Evolutionary conservation across 768 basidiomycete species (phyloP).

Genomic region (Hygrophoropsis aurantiaca): DNA sequence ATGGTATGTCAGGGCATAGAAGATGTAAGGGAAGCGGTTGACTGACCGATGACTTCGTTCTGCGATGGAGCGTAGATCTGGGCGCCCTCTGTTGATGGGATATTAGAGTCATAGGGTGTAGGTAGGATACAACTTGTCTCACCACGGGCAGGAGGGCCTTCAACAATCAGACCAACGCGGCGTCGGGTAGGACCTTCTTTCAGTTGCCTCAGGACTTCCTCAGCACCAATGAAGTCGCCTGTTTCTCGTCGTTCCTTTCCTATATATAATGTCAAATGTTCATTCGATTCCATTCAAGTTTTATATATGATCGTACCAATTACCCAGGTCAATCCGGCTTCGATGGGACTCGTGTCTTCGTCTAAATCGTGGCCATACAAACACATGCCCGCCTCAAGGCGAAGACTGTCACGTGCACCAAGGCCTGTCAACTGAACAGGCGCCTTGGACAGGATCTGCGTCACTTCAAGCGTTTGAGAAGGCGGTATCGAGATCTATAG

Average conservation of each 20-base stretch:
- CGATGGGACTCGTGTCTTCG: conserved; percentile 82
- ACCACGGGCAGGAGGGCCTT: conserved; percentile 87
- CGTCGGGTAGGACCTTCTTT: conserved; percentile 76
- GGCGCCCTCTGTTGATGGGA: conserved; percentile 62
- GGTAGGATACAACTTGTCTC: conserved; percentile 18
- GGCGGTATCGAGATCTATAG: conserved; percentile 86
- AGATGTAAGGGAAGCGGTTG: conserved; percentile 4
- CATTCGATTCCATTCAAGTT: background rate
- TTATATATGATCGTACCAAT: conserved; percentile 59
- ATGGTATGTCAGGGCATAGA: conserved; percentile 2
- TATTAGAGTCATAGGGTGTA: background rate
- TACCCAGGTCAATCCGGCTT: conserved; percentile 91
- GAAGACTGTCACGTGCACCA: conserved; percentile 90
- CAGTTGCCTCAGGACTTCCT: conserved; percentile 69
- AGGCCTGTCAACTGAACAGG: conserved; percentile 84
- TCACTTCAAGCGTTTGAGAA: conserved; percentile 67
- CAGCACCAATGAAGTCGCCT: conserved; percentile 78
- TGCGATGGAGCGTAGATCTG: conserved; percentile 61
- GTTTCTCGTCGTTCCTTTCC: conserved; percentile 79
- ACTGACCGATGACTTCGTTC: conserved; percentile 61
- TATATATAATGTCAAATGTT: conserved; percentile 24
- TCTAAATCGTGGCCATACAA: conserved; percentile 94
- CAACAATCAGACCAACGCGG: conserved; percentile 80
- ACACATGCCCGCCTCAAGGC: conserved; percentile 96
- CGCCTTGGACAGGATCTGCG: conserved; percentile 57